Evolutionary conservation across 164 flowering plant species (phyloP), one percentile per base, ranked within the genome.

Genomic region (Vitis labrusca): DNA sequence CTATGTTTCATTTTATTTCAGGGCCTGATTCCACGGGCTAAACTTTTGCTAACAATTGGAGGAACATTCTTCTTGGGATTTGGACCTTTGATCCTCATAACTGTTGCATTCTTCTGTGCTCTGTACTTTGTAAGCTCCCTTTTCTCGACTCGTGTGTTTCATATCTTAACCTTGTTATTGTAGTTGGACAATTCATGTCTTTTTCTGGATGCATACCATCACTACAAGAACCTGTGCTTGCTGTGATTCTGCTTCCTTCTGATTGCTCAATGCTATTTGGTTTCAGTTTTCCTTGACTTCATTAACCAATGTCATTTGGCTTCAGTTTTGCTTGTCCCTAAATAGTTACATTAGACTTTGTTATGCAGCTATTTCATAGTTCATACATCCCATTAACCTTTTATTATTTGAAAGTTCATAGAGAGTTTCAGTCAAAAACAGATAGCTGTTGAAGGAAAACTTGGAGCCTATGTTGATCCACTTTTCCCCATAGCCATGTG

Each of bases 1-100:
- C 5, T 57, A 9, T 59, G 10, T 2, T 37, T 11, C 11, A 61
- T 61, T 59, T 57, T 37, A 32, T 81, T 82, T 67, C 86, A 95
- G 99, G 99, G 99, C 17, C 77, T 93, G 67, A 71, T 95, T 71
- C 98, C 99, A 50, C 91, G 98, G 44, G 97, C 93, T 71, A 93
- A 88, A 78, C 72, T 91, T 55, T 78, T 95, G 80, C 80, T 95
- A 19, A 86, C 94, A 15, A 68, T 91, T 68, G 98, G 99, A 78
- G 98, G 97, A 71, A 88, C 99, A 52, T 93, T 95, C 79, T 92
- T 91, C 84, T 77, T 93, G 83, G 90, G 83, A 56, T 95, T 95
- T 80, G 72, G 94, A 88, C 99, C 96, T 49, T 75, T 93, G 80
- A 95, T 95, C 73, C 80, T 95, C 49, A 32, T 81, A 60, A 90